Conservation (phyloP, 78 protist species). For the Cavenderia fasciculata region DNA sequence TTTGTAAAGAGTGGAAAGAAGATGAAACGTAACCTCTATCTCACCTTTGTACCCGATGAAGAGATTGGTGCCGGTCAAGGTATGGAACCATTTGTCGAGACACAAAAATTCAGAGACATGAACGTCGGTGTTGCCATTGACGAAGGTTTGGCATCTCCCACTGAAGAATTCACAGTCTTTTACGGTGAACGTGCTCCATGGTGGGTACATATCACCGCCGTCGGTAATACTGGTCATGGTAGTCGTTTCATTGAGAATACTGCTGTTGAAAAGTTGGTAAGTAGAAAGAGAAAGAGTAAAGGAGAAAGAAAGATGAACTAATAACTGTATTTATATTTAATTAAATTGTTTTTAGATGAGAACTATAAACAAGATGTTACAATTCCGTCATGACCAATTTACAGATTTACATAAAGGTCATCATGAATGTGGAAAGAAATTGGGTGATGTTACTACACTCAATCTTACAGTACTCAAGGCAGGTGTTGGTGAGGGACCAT, state of each 20-base stretch:
- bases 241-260: constrained; percentile 83
- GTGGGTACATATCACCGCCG: constrained; percentile 82
- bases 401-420: constrained; percentile 40
- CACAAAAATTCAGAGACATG: constrained; percentile 47
- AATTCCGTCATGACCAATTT: constrained; percentile 76
- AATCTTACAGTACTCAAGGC: constrained; percentile 84
- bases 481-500: constrained; percentile 65
- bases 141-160: constrained; percentile 88
- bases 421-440: constrained; percentile 51
- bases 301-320: too few species aligned
- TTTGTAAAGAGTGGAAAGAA: constrained; percentile 14
- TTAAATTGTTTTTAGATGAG: constrained; percentile 36
- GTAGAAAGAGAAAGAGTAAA: too few species aligned
- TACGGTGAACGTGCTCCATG: constrained; percentile 91
- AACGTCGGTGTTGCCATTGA: constrained; percentile 87
- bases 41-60: constrained; percentile 87
- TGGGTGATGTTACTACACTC: constrained; percentile 90
- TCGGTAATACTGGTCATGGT: constrained; percentile 93
- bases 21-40: constrained; percentile 27
- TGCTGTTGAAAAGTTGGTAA: constrained; percentile 69
- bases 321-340: not conserved
- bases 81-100: constrained; percentile 67
- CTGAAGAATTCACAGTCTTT: constrained; percentile 76
- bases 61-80: constrained; percentile 90
- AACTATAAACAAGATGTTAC: constrained; percentile 57